Percentiles rank a stretch among this genome's conserved stretches.
phyloP scores from a whole-genome alignment of 2,329 filamentous ascomycete genomes.

The Penicillium janthinellum region DNA sequence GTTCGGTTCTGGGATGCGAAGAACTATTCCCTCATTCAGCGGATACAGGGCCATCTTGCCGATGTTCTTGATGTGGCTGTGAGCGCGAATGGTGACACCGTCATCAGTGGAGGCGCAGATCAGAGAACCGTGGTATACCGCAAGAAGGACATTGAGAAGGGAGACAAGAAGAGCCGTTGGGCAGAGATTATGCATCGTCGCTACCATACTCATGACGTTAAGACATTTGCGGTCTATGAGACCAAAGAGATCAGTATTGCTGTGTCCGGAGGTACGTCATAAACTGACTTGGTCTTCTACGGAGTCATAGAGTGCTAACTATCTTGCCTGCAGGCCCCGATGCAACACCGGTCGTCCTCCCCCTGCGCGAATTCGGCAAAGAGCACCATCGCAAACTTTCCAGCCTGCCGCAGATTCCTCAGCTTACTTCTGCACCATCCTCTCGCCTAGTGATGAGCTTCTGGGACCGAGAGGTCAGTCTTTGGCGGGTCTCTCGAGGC shows the following conservation, averaged over 20 bases:
- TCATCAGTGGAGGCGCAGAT: conserved; percentile 91
- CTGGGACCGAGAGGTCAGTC: conserved; percentile 85
- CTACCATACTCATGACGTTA: conserved; percentile 93
- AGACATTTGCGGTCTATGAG: conserved; percentile 89
- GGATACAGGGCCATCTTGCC: conserved; percentile 82
- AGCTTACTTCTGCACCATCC: conserved; percentile 70
- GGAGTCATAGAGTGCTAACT: conserved; percentile 33
- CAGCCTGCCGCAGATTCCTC: conserved; percentile 77
- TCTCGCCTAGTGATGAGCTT: conserved; percentile 81
- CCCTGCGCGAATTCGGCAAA: conserved; percentile 72
- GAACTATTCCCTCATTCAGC: conserved; percentile 84
- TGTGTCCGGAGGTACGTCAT: conserved; percentile 77
- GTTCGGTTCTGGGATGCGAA: conserved; percentile 91
- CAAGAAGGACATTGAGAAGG: conserved; percentile 53
- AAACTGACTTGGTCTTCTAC: background rate
- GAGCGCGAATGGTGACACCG: conserved; percentile 75
- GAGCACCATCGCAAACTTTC: conserved; percentile 82
- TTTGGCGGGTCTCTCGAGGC: conserved; percentile 67
- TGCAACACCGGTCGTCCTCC: conserved; percentile 77
- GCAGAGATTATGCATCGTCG: conserved; percentile 80
- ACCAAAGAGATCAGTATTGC: conserved; percentile 79
- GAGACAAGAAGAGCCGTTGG: conserved; percentile 68
- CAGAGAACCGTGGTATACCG: conserved; percentile 82
- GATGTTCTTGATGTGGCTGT: conserved; percentile 87
- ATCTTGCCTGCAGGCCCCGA: conserved; percentile 67